These are phyloP conservation scores for Trichodelitschia bisporula DNA, from an alignment of 495 filamentous ascomycete species.

Conservation along the genomic window DNA sequence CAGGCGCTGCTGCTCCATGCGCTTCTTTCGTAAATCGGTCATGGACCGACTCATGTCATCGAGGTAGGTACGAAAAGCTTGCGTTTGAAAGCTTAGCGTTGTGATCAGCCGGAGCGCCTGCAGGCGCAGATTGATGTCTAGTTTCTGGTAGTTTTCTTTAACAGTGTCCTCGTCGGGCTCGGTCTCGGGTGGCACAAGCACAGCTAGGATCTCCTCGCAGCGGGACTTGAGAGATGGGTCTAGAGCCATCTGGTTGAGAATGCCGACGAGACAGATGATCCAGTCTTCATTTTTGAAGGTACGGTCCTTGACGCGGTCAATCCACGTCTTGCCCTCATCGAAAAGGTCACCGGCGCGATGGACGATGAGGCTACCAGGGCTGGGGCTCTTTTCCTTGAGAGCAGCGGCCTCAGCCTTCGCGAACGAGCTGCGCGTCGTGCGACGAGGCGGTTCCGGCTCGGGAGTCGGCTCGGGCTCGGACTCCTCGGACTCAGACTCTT, in stretches of 20 bases:
- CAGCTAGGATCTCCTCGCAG: constrained; percentile 54
- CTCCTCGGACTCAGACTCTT: constrained; percentile 30
- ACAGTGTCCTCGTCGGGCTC: constrained; percentile 54
- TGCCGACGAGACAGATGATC: constrained; percentile 69
- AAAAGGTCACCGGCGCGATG: constrained; percentile 57
- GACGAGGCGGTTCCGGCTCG: constrained; percentile 25
- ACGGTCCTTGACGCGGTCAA: constrained; percentile 54
- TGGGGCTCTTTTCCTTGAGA: constrained; percentile 6
- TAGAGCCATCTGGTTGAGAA: constrained; percentile 64
- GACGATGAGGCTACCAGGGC: constrained; percentile 7
- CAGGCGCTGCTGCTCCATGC: constrained; percentile 71
- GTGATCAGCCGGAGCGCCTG: constrained; percentile 66
- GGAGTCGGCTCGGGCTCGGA: constrained; percentile 14
- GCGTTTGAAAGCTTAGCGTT: constrained; percentile 67
- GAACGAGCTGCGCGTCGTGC: constrained; percentile 58
- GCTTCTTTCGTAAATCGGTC: constrained; percentile 83
- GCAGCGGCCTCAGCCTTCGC: constrained; percentile 53
- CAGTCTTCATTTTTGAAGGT: constrained; percentile 82
- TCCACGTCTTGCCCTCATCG: constrained; percentile 45
- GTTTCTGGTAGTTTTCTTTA: constrained; percentile 35
- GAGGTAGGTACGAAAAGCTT: constrained; percentile 63
- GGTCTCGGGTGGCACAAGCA: constrained; percentile 52
- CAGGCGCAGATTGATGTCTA: constrained; percentile 66
- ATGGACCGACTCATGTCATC: constrained; percentile 76
- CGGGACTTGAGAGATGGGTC: constrained; percentile 37